These are phyloP conservation scores for Teunomyces lycoperdinae DNA, from an alignment of 805 yeast species.

Conservation along the genomic window DNA sequence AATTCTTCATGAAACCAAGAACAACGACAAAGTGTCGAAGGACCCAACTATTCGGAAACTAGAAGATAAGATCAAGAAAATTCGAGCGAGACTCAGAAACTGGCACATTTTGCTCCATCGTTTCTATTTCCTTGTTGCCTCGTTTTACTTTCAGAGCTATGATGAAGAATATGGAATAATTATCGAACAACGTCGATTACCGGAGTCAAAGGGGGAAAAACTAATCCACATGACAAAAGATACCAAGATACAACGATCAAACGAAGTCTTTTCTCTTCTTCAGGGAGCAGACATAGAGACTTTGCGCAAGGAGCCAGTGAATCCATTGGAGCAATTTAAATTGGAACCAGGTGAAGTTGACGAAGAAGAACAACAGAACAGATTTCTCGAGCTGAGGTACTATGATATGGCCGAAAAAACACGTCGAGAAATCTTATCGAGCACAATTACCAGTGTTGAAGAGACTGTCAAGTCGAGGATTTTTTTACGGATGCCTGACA, in stretches of 20 bases:
- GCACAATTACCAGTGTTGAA: conserved; percentile 28
- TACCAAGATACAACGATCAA: conserved; percentile 9
- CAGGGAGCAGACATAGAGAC: conserved; percentile 12
- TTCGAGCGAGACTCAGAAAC: conserved; percentile 36
- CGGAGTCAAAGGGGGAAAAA: background rate
- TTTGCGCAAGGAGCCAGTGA: conserved; percentile 7
- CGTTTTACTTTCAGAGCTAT: conserved; percentile 59
- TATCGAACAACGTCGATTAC: conserved; percentile 14
- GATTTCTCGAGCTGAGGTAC: conserved; percentile 26
- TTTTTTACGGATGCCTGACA: conserved; percentile 16
- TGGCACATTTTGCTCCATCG: conserved; percentile 70
- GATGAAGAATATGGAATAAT: conserved; percentile 32
- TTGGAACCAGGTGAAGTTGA: background rate
- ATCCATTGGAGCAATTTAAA: conserved; percentile 6
- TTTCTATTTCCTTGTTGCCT: conserved; percentile 72
- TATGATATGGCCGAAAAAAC: conserved; percentile 36
- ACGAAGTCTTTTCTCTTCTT: conserved; percentile 23
- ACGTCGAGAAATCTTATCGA: conserved; percentile 29
- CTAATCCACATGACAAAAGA: conserved; percentile 4
- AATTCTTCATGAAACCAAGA: conserved; percentile 6
- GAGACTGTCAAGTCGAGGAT: conserved; percentile 24
- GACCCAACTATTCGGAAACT: conserved; percentile 10
- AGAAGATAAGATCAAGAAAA: conserved; percentile 23
- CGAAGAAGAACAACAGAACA: conserved; percentile 11
- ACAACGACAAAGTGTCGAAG: background rate